Percentiles rank a stretch among this genome's conserved stretches.
These are phyloP conservation scores for Ramalina peruviana DNA, from an alignment of 495 filamentous ascomycete genomes.

Conservation along the genomic window DNA sequence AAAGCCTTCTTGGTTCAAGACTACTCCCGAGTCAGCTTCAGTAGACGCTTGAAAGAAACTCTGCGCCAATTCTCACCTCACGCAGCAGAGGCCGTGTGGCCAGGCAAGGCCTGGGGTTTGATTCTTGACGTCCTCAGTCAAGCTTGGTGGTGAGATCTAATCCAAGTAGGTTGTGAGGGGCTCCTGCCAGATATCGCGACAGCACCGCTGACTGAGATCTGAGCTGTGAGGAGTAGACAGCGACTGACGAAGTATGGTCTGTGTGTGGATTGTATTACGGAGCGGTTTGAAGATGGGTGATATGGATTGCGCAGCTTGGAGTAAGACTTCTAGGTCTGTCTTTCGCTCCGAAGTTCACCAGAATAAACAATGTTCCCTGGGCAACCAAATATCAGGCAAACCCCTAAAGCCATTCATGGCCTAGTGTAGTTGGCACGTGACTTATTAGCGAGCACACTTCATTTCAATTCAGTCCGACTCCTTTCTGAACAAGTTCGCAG, in stretches of 20 bases:
- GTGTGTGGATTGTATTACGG: not conserved
- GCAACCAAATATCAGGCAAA: not conserved
- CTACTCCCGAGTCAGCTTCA: conserved; percentile 21
- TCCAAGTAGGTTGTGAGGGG: too few species aligned
- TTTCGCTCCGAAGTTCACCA: too few species aligned
- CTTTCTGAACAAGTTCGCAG: conserved; percentile 26
- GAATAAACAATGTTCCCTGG: not conserved
- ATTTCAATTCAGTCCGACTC: not conserved
- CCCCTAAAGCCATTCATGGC: too few species aligned
- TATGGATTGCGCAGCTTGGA: too few species aligned
- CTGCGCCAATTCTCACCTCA: conserved; percentile 37
- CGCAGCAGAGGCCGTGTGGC: conserved; percentile 61
- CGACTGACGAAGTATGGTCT: too few species aligned
- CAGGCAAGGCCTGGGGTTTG: conserved; percentile 33
- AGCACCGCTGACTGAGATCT: not conserved
- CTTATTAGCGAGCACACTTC: not conserved
- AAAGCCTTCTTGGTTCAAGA: conserved; percentile 40
- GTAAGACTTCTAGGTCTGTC: too few species aligned
- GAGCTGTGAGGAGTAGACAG: not conserved
- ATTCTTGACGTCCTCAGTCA: too few species aligned
- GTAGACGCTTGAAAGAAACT: not conserved
- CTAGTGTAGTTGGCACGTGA: not conserved
- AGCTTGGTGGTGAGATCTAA: too few species aligned
- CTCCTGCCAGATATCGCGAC: too few species aligned
- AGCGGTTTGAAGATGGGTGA: not conserved